phyloP scores from a whole-genome alignment of 192 early-diverging fungal species.

The Ambispora gerdemannii region DNA sequence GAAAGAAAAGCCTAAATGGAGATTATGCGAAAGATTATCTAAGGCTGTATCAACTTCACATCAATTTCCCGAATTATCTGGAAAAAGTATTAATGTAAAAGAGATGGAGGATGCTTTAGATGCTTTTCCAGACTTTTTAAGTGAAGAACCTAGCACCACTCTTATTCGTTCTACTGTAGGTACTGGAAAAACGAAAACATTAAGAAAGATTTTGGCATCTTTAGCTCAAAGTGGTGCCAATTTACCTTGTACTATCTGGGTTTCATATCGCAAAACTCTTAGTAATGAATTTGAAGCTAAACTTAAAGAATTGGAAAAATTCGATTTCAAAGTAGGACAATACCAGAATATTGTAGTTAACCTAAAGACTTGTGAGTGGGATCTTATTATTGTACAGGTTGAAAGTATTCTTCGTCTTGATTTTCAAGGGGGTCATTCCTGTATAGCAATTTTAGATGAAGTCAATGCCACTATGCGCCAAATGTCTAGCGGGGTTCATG shows the following conservation, averaged over 20 bases:
- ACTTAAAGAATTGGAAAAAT: slow-evolving; percentile 3
- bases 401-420: slow-evolving; percentile 5
- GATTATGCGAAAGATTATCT: slow-evolving; percentile 1
- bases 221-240: too few relatives aligned
- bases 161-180: not conserved
- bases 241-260: too few relatives aligned
- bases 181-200: not conserved
- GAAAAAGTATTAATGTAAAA: too few relatives aligned
- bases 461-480: not conserved
- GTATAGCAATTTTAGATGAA: slow-evolving; percentile 18
- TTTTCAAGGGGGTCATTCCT: slow-evolving; percentile 10
- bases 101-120: not conserved
- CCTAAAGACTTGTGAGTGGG: slow-evolving; percentile 17
- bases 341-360: too few relatives aligned
- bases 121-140: not conserved
- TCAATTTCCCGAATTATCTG: not conserved
- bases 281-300: too few relatives aligned
- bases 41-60: not conserved
- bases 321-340: slow-evolving; percentile 5
- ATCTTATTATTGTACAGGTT: slow-evolving; percentile 17
- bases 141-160: not conserved
- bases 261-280: too few relatives aligned
- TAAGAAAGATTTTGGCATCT: too few relatives aligned
- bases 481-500: not conserved
- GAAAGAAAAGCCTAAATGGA: not conserved